Evolutionary conservation across 176 grass and related monocot species (phyloP), one percentile per base, ranked within the genome.

Genomic region (Tuctoria greenei): DNA sequence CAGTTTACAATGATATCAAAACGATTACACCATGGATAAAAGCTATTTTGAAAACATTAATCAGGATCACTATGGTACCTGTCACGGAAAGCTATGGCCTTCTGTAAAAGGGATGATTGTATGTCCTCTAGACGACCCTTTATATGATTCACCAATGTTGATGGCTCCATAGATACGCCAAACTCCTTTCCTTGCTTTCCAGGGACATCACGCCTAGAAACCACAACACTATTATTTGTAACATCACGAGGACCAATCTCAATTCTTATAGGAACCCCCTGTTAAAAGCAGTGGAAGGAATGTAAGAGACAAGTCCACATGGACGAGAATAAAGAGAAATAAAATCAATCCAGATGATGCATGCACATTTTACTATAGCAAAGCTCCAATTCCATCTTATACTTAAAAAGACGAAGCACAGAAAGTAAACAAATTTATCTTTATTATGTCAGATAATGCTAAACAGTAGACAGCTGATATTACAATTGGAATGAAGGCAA

Each of bases 161-260:
- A 82, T 60, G 95, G 78, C 11, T 98, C 95, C 89, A 98, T 94
- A 72, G 91, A 90, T 38, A 94, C 77, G 24, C 95, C 95, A 73
- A 94, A 98, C 59, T 98, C 95, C 85, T 98, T 98, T 59, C 95
- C 95, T 76, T 86, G 79, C 58, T 98, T 98, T 78, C 91, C 91
- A 70, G 91, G 95, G 70, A 98, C 37, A 87, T 98, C 91, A 82
- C 89, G 86, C 67, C 87, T 88, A 61, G 87, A 98, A 78, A 94
- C 62, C 39, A 98, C 95, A 58, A 98, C 82, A 46, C 84, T 86
- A 61, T 73, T 82, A 60, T 94, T 98, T 59, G 79, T 85, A 34
- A 95, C 91, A 82, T 98, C 95, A 74, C 89, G 91, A 51, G 91
- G 89, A 69, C 95, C 95, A 7, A 98, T 71, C 86, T 98, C 95